These are phyloP conservation scores for Diplotaxis tenuifolia DNA, from an alignment of 345 rosid species.

Conservation along the genomic window DNA sequence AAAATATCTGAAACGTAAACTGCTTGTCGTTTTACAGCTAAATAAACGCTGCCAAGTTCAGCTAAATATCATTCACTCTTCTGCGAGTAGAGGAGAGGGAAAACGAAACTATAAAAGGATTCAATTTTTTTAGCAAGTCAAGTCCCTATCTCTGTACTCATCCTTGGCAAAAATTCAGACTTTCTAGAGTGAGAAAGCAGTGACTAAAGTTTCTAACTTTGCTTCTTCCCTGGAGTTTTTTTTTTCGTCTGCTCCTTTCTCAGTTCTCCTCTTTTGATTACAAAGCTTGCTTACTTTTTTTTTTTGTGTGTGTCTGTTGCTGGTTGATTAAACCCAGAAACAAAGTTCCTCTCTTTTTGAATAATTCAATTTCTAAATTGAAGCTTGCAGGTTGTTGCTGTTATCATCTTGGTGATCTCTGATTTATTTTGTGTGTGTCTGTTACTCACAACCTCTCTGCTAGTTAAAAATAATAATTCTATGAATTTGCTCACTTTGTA, in stretches of 20 bases:
- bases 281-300: constrained; percentile 10
- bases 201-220: background rate
- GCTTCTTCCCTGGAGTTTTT: background rate
- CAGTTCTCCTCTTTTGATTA: background rate
- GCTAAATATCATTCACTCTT: constrained; percentile 19
- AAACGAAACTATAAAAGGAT: constrained; percentile 25
- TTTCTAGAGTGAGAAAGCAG: background rate
- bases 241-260: background rate
- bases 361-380: constrained; percentile 5
- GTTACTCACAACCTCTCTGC: too few relatives aligned
- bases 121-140: background rate
- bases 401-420: constrained; percentile 8
- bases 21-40: constrained; percentile 12
- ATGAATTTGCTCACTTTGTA: background rate
- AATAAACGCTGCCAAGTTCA: constrained; percentile 16
- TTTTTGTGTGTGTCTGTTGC: background rate
- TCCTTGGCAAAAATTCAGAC: background rate
- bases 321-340: background rate
- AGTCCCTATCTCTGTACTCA: background rate
- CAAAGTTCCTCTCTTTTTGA: background rate
- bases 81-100: constrained; percentile 24
- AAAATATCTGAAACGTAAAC: background rate
- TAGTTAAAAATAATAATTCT: too few relatives aligned
- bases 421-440: too few relatives aligned
- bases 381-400: constrained; percentile 25